Percentiles rank a stretch among this genome's conserved stretches.
Evolutionary conservation across 1,139 yeast species (phyloP).

Genomic region (Yamadazyma blattariae): DNA sequence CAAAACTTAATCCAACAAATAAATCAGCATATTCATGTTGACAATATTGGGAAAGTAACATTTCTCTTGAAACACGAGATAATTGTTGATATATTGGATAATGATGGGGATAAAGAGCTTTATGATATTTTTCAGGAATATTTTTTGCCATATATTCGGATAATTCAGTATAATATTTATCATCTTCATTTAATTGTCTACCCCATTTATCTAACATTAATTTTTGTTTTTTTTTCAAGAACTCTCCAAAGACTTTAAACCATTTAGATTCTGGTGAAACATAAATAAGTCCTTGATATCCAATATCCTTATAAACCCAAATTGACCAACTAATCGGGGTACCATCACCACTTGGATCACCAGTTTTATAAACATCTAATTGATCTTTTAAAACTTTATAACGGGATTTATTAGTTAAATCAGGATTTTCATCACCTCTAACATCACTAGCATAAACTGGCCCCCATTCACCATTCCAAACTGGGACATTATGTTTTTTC

Average conservation of each 20-base stretch:
- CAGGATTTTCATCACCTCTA: conserved; percentile 35
- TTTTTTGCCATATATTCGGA: conserved; percentile 30
- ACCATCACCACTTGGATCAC: conserved; percentile 40
- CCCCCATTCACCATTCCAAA: conserved; percentile 50
- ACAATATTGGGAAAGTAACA: conserved; percentile 37
- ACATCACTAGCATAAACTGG: conserved; percentile 40
- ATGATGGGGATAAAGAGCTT: conserved; percentile 31
- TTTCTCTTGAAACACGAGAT: conserved; percentile 35
- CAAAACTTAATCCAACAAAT: conserved; percentile 34
- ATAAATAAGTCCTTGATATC: conserved; percentile 41
- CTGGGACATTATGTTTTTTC: conserved; percentile 33
- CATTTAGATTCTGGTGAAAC: conserved; percentile 37
- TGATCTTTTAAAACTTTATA: conserved; percentile 38
- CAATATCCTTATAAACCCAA: conserved; percentile 47
- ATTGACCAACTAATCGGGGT: conserved; percentile 42
- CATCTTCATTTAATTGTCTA: conserved; percentile 16
- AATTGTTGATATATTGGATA: conserved; percentile 34
- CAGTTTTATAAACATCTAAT: conserved; percentile 31
- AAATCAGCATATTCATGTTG: conserved; percentile 42
- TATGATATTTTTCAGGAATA: conserved; percentile 30
- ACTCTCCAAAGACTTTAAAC: conserved; percentile 32
- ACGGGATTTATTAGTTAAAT: conserved; percentile 28
- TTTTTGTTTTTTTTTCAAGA: conserved; percentile 33
- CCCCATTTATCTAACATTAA: conserved; percentile 47
- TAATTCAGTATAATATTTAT: conserved; percentile 28